Evolutionary conservation across 345 rosid genomes (phyloP).

Genomic region (Noccaea bulbosa): DNA sequence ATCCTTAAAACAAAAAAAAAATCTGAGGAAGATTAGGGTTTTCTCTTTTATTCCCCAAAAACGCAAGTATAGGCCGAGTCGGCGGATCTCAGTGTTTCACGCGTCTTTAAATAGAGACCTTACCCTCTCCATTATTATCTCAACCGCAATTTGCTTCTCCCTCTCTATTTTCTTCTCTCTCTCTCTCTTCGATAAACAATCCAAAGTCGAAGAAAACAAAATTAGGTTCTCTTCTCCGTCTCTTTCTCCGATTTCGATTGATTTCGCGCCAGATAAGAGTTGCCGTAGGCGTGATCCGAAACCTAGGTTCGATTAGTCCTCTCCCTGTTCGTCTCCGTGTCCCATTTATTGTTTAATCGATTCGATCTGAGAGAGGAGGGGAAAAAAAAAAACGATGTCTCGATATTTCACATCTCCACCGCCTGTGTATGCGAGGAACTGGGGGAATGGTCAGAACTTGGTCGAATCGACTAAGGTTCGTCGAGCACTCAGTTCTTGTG

Average conservation of each 20-base stretch:
- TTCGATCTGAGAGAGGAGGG: slow-evolving; percentile 28
- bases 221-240: slow-evolving; percentile 10
- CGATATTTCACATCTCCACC: slow-evolving; percentile 61
- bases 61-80: slow-evolving; percentile 38
- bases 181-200: background rate
- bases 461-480: slow-evolving; percentile 74
- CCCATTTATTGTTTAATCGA: background rate
- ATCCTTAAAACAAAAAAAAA: background rate
- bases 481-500: slow-evolving; percentile 48
- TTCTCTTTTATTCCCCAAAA: slow-evolving; percentile 15
- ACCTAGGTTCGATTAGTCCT: slow-evolving; percentile 27
- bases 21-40: slow-evolving; percentile 36
- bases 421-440: slow-evolving; percentile 51
- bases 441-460: slow-evolving; percentile 54
- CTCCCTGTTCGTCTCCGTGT: slow-evolving; percentile 1
- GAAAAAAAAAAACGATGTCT: slow-evolving; percentile 47
- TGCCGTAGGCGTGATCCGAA: slow-evolving; percentile 16
- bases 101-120: slow-evolving; percentile 44
- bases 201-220: background rate
- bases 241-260: slow-evolving; percentile 10
- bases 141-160: slow-evolving; percentile 18
- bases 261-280: slow-evolving; percentile 25
- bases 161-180: background rate
- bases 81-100: slow-evolving; percentile 48
- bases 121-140: slow-evolving; percentile 1